Percentiles rank a stretch among this genome's conserved stretches.
Conservation (phyloP, 2,329 filamentous ascomycete species). For the Bipolaris gigantea region DNA sequence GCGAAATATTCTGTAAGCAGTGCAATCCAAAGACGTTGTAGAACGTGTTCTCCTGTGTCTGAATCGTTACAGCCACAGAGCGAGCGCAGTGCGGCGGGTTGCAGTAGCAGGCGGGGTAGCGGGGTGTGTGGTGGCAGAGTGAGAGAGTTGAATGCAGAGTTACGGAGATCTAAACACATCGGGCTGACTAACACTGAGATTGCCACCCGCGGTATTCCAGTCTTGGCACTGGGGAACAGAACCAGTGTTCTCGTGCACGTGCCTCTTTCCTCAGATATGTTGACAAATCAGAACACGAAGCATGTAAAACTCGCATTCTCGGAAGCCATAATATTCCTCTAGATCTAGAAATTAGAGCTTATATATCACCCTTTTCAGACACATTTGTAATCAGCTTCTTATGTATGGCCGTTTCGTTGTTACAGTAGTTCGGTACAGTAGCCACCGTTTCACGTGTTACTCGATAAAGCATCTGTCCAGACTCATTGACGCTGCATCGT, state of each 20-base stretch:
- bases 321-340: not conserved
- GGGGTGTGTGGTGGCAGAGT: not conserved
- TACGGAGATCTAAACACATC: conserved; percentile 3
- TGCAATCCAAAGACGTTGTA: not conserved
- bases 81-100: not conserved
- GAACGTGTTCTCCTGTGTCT: not conserved
- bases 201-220: conserved; percentile 7
- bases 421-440: conserved; percentile 35
- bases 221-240: not conserved
- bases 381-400: conserved; percentile 39
- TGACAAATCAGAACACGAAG: not conserved
- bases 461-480: conserved; percentile 41
- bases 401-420: conserved; percentile 39
- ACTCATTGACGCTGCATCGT: conserved; percentile 35
- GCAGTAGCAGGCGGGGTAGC: not conserved
- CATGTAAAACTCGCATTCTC: not conserved
- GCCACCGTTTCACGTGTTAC: conserved; percentile 33
- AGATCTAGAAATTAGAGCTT: conserved; percentile 11
- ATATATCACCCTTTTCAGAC: conserved; percentile 46
- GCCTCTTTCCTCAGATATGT: not conserved
- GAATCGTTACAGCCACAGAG: not conserved
- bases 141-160: not conserved
- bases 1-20: not conserved
- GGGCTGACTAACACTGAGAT: conserved; percentile 11
- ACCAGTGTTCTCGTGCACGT: not conserved